These are phyloP conservation scores for Chlorella sp. DNA, from an alignment of 139 green algal genomes.

Conservation along the genomic window DNA sequence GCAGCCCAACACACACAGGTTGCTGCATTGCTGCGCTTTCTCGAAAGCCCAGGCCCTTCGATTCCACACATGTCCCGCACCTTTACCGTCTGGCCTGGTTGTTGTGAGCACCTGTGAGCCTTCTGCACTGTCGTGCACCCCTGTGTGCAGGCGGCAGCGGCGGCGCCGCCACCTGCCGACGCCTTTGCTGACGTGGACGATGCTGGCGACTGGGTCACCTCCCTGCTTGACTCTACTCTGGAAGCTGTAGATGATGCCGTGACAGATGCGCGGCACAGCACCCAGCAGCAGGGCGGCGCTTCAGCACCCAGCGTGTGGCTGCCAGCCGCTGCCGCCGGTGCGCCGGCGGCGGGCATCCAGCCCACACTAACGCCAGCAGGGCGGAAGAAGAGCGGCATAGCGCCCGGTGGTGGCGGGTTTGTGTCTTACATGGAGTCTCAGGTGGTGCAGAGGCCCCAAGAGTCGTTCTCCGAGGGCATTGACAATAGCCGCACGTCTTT, in stretches of 20 bases:
- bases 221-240: constrained; percentile 59
- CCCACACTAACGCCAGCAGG: background rate
- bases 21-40: background rate
- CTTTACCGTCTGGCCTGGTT: too few relatives aligned
- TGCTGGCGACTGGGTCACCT: constrained; percentile 35
- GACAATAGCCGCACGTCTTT: constrained; percentile 75
- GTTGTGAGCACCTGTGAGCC: background rate
- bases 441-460: constrained; percentile 48
- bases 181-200: constrained; percentile 53
- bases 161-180: background rate
- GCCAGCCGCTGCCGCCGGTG: background rate
- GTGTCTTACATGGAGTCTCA: constrained; percentile 32
- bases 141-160: background rate
- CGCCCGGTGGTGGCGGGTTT: background rate
- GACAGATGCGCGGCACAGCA: constrained; percentile 31
- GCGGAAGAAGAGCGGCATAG: background rate
- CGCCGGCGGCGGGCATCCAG: background rate
- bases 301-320: background rate
- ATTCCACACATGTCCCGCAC: background rate
- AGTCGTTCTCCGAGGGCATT: constrained; percentile 56
- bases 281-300: background rate
- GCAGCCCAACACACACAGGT: too few relatives aligned
- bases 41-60: background rate
- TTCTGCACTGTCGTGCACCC: background rate
- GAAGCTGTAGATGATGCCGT: constrained; percentile 62